phyloP scores from a whole-genome alignment of 2,329 filamentous ascomycete species.

The Penicillium sp. region DNA sequence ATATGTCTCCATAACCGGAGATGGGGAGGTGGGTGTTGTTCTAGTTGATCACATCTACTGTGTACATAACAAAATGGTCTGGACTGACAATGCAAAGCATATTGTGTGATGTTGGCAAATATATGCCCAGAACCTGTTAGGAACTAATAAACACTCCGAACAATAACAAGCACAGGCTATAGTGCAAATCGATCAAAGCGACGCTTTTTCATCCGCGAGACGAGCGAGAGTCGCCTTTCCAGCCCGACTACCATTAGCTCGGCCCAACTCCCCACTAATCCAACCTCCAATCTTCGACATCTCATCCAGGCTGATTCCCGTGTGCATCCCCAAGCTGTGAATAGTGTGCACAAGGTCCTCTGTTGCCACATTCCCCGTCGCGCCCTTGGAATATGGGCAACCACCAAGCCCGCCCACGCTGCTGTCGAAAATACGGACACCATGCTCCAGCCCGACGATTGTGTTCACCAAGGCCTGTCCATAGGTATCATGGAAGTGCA shows the following conservation, averaged over 20 bases:
- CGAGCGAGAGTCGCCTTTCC: conserved; percentile 52
- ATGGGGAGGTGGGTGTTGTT: neutral
- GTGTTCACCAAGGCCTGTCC: conserved; percentile 64
- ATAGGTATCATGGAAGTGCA: conserved; percentile 67
- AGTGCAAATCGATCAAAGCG: neutral
- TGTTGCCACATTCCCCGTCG: conserved; percentile 64
- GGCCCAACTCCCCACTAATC: conserved; percentile 55
- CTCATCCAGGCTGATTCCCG: conserved; percentile 56
- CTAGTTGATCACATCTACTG: neutral
- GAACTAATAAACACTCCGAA: neutral
- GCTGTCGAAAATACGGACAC: conserved; percentile 61
- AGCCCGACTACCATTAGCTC: conserved; percentile 52
- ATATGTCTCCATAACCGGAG: neutral
- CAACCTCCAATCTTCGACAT: conserved; percentile 56
- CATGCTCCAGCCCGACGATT: conserved; percentile 60
- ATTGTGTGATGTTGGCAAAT: neutral
- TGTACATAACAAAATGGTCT: conserved; percentile 2
- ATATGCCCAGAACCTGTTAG: neutral
- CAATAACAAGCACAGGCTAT: neutral
- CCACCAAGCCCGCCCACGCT: conserved; percentile 63
- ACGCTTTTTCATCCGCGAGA: conserved; percentile 22
- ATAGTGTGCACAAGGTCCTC: conserved; percentile 62
- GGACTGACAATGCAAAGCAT: neutral
- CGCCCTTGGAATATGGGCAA: conserved; percentile 63
- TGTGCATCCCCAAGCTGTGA: conserved; percentile 59